Conservation (phyloP, 345 rosid genomes). For the Rubroshorea leprosula region DNA sequence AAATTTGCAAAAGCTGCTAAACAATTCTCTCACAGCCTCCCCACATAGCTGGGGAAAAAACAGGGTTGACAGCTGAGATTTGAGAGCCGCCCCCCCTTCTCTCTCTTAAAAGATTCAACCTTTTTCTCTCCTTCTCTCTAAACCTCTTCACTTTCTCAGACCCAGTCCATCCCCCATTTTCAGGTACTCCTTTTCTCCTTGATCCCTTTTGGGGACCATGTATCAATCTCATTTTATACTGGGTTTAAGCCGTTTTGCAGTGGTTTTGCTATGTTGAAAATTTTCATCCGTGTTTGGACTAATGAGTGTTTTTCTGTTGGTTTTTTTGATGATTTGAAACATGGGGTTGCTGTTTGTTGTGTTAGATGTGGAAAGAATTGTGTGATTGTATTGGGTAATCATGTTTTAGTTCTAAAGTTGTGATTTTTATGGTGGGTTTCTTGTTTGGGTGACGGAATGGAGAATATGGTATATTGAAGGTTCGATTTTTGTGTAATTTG, state of each 20-base stretch:
- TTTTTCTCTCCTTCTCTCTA: background rate
- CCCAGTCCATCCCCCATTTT: background rate
- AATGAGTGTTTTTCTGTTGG: background rate
- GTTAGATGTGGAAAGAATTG: background rate
- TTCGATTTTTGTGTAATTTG: background rate
- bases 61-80: constrained; percentile 11
- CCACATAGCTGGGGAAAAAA: background rate
- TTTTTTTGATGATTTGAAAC: background rate
- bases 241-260: background rate
- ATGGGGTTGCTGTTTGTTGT: background rate
- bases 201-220: background rate
- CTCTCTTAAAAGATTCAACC: background rate
- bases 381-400: too few relatives aligned
- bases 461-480: too few relatives aligned
- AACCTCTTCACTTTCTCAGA: too few relatives aligned
- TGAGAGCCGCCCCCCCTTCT: constrained; percentile 9
- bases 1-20: too few relatives aligned
- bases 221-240: background rate
- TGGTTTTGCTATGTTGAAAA: background rate
- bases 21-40: background rate
- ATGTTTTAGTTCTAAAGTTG: background rate
- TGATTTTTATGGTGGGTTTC: background rate
- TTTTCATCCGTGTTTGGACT: background rate
- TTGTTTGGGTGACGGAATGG: too few relatives aligned
- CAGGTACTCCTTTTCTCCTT: background rate